Base-by-base conservation (phyloP, 2,329 filamentous ascomycete species). In the Ramularia endophylla region DNA sequence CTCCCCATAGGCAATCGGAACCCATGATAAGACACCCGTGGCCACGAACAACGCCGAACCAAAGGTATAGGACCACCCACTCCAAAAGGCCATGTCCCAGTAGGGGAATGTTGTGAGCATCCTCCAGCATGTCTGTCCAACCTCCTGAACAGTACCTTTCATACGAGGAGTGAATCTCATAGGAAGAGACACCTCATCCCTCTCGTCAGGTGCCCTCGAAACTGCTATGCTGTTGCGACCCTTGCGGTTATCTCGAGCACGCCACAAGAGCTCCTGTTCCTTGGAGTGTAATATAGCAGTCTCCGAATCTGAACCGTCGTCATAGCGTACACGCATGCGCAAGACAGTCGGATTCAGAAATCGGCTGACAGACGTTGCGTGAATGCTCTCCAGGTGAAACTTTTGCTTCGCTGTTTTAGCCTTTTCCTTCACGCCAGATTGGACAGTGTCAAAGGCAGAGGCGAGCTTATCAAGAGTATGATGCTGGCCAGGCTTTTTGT, bases 21-120 rank as follows among this genome's bases (percentile, higher is more conserved):
- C 42, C 54, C 54, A 59, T 1, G 52, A 48, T 20, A 56, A 46
- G 1, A 41, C 43, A 8, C 54, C 52, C 30, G 51, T 46, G 15
- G 49, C 45, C n/a, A 57, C 47, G 41, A 57, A 60, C 4, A 60
- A 41, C 4, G 51, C 46, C 2, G 54, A 55, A 20, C 57, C 57
- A 7, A 53, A 45, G 8, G 51, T 53, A 27, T 59, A 60, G 3
- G 48, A 48, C 36, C 44, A 56, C 9, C 52, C 56, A 17, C 41
- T 46, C 54, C 55, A 57, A 43, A 55, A 59, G 7, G 55, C 51
- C 55, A 59, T 55, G 32, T 60, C 55, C 54, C 56, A 55, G 35
- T 17, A 18, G 15, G 25, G 6, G 25, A 17, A 1, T n/a, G 16
- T 15, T 11, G 18, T 25, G 22, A 25, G 22, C 22, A 25, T 12